Evolutionary conservation across 768 basidiomycete species (phyloP), one percentile per base, ranked within the genome.

Genomic region (Lenzites betulinus): DNA sequence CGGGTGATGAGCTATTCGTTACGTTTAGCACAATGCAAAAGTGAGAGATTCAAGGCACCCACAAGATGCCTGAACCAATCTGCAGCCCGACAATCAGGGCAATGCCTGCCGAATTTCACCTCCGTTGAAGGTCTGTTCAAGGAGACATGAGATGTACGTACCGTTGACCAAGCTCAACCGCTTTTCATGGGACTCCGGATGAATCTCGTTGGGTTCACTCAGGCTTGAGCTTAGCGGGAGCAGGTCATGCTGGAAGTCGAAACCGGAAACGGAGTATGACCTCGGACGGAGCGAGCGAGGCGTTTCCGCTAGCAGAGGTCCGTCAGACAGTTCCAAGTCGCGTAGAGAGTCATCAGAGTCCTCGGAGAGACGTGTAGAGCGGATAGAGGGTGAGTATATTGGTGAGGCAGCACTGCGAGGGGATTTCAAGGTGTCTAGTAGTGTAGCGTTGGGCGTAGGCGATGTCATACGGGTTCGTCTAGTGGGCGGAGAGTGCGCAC

Each of bases 41-140:
- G 2, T n/a, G n/a, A n/a, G n/a, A n/a, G 22, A 23, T 26, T n/a
- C 66, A 60, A 25, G 55, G 12, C 35, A 71, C 88, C 64, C 69
- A 93, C 92, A 96, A 97, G 59, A 97, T 97, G 35, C 94, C 94
- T 18, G 93, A 95, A 16, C 94, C 94, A 74, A 93, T 91, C 87
- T 95, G 93, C 66, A 85, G 74, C 7, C 94, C 93, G 18, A 91
- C 86, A 63, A 95, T 83, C 43, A 97, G 76, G 28, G 90, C 93
- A 65, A 96, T 84, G n/a, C 90, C 93, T 93, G 33, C 5, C 43
- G 20, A 54, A 20, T 12, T 16, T 39, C 11, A 47, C 30, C 22
- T 47, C 12, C 43, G 20, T 49, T 53, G 33, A 53, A 26, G 23
- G n/a, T 20, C 12, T 35, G 44, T 43, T 35, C 36, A 23, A 39